Base-by-base conservation (phyloP, 805 yeast genomes). In the Candida loeiensis region DNA sequence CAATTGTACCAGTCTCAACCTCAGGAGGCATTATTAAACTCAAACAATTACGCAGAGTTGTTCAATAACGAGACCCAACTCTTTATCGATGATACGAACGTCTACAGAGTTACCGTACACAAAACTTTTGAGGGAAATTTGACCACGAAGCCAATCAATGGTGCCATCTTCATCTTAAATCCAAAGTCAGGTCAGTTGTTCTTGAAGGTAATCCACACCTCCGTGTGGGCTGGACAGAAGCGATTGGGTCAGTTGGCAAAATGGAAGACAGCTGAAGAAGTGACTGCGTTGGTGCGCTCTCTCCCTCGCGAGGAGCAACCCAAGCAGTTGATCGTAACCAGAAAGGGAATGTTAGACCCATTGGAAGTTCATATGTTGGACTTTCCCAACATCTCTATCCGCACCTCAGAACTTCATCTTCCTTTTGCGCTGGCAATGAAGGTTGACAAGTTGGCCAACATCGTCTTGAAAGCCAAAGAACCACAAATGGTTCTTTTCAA, bases 191-290 rank as follows among this genome's bases (percentile, higher is more conserved):
- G 99, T 25, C 96, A 90, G 56, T 62, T 93, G 37, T 89, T 85
- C 56, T 70, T 93, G 61, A 88, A 87, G 56, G 78, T 93, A 40
- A 87, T 93, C 44, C 98, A 91, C 54, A 87, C 95, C 0, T 85
- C 95, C 4, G 95, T 88, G 2, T 93, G 96, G 95, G 83, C 95
- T 3, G 99, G 99, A 14, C 98, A 93, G 60, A 90, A 88, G 54
- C 82, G 97, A 52, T 72, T 91, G 45, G 83, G 93, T 20, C 97
- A 93, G 56, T 66, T 93, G 48, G 90, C 98, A 1, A 93, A 93
- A 58, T 93, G 99, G 99, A 93, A 91, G 59, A 82, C 98, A 1
- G 98, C 99, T 0, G 99, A 93, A 63, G 98, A 91, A 61, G 95
- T 88, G 16, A 91, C 96, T 12, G 95, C 95, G 0, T 67, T 93